Base-by-base conservation (phyloP, 805 yeast species). In the Wickerhamiella spandovensis region DNA sequence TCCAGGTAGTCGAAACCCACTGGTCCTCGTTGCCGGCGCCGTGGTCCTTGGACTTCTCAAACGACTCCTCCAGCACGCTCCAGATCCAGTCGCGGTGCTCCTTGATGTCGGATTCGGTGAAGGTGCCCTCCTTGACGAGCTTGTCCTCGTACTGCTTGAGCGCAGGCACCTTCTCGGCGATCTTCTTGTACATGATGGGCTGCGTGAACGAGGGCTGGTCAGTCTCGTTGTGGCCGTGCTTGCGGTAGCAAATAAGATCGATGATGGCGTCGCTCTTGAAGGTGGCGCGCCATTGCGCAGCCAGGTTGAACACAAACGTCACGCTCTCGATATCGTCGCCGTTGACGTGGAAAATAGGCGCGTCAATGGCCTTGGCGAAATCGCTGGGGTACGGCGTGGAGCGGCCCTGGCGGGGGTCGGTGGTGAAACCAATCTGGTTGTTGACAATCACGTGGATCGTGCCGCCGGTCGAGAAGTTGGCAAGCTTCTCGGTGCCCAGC, bases 191-290 rank as follows among this genome's bases (percentile, higher is more conserved):
- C 99, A 92, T 92, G 63, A 88, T 72, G 48, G 99, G 99, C 72
- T 92, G 99, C 44, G 99, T 92, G 78, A 92, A 92, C 35, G 95
- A 75, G 53, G 99, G 99, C 75, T 92, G 99, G 72, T 92, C 99
- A 57, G 97, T 92, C 77, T 92, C 99, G 69, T 92, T 92, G 77
- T 92, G 99, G 67, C 99, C 99, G 68, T 92, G 79, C 70, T 89
- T 90, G 73, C 99, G 82, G 84, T 92, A 92, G 68, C 98, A 95
- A 64, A 92, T 96, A 64, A 92, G 82, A 70, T 92, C 99, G 63
- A 92, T 80, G 62, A 92, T 86, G 52, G 88, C 97, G 66, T 92
- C 98, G 53, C 95, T 77, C 74, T 90, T 90, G 92, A 85, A 92
- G 53, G 86, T 81, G 46, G 92, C 85, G 73, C 98, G 84, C 95